Conservation (phyloP, 495 filamentous ascomycete species). For the Penicillium flavigenum region DNA sequence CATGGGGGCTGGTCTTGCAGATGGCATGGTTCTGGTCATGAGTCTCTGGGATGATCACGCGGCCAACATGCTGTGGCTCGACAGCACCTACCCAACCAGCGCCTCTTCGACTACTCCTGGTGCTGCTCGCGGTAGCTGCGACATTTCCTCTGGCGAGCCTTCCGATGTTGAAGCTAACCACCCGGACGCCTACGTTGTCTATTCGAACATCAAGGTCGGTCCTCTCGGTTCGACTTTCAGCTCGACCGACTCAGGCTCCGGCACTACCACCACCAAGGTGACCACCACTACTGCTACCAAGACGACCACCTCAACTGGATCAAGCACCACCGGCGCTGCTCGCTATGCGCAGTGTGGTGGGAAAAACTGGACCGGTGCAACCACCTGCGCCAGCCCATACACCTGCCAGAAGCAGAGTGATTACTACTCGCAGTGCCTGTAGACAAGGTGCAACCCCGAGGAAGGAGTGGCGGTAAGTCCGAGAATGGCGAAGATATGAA, state of each 20-base stretch:
- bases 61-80: conserved; percentile 82
- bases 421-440: conserved; percentile 51
- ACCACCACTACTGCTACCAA: conserved; percentile 21
- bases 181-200: conserved; percentile 59
- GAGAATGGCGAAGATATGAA: not conserved
- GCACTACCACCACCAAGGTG: conserved; percentile 16
- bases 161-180: conserved; percentile 55
- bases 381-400: conserved; percentile 42
- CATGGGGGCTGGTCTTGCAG: conserved; percentile 56
- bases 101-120: conserved; percentile 57
- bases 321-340: conserved; percentile 26
- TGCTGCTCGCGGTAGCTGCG: conserved; percentile 68
- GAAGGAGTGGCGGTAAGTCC: not conserved
- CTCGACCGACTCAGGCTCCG: conserved; percentile 11
- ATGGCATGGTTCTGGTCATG: conserved; percentile 75
- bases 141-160: conserved; percentile 61
- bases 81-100: conserved; percentile 67
- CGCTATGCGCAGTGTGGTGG: conserved; percentile 54
- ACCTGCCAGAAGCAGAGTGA: conserved; percentile 40
- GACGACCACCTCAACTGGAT: conserved; percentile 30
- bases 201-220: conserved; percentile 69
- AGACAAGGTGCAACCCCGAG: not conserved
- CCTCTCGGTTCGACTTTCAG: conserved; percentile 62
- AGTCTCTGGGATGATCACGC: conserved; percentile 77
- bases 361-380: conserved; percentile 46